A percentile compares a stretch with the other conserved stretches of the same genome.
phyloP scores from a whole-genome alignment of 2,329 filamentous ascomycete genomes.

The Calonectria leucothoes region DNA sequence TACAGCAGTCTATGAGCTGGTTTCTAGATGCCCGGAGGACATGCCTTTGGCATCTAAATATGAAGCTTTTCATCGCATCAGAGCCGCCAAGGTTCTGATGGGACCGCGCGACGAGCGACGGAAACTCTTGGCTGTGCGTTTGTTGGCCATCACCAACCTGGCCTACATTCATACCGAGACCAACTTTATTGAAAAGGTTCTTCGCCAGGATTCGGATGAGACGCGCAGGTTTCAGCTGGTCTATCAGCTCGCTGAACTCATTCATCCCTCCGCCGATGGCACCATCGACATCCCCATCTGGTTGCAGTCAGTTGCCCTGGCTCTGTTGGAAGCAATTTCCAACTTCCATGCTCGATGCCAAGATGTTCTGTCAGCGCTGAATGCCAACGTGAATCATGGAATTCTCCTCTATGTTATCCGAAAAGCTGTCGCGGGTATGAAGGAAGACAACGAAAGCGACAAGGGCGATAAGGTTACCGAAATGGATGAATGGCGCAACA shows the following conservation, averaged over 20 bases:
- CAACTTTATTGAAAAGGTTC: conserved; percentile 86
- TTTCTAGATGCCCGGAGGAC: conserved; percentile 67
- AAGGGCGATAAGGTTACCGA: conserved; percentile 71
- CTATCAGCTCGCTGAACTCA: conserved; percentile 91
- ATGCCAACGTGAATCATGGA: conserved; percentile 95
- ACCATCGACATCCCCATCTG: conserved; percentile 76
- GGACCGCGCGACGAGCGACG: conserved; percentile 75
- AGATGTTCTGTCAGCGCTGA: conserved; percentile 91
- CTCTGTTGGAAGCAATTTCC: conserved; percentile 86
- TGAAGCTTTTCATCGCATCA: conserved; percentile 85
- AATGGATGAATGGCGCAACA: conserved; percentile 89
- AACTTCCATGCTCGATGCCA: conserved; percentile 80
- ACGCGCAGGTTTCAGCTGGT: conserved; percentile 89
- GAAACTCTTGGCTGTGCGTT: conserved; percentile 80
- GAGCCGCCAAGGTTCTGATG: conserved; percentile 84
- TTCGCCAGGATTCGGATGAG: conserved; percentile 90
- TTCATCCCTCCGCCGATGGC: conserved; percentile 82
- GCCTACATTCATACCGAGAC: conserved; percentile 88
- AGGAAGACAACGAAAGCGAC: conserved; percentile 63
- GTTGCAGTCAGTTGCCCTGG: conserved; percentile 85
- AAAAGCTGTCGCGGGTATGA: conserved; percentile 88
- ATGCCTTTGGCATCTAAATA: conserved; percentile 82
- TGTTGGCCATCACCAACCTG: conserved; percentile 90
- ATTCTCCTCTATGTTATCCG: conserved; percentile 92
- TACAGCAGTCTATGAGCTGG: conserved; percentile 66